Base-by-base conservation (phyloP, 768 basidiomycete genomes). In the Auricularia sp. region DNA sequence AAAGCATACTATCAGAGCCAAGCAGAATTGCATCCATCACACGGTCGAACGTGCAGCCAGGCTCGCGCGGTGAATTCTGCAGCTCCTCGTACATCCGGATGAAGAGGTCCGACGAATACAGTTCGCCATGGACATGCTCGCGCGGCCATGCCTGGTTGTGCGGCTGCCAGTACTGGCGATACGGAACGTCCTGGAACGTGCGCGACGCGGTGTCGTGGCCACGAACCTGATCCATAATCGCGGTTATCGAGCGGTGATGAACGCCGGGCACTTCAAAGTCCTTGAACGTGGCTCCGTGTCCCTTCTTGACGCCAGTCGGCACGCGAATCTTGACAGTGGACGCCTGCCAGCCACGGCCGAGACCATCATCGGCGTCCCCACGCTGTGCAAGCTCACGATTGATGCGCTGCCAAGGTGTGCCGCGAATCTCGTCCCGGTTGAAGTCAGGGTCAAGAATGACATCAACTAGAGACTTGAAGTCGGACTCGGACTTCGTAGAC, bases 1-100 rank as follows among this genome's bases (percentile, higher is more conserved):
- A 65, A 18, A 73, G 73, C 4, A 75, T 77, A 1, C 70, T 18
- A 67, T 78, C 75, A 0, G 75, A 77, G 67, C 71, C 74, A 34
- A 75, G 66, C 73, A 77, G 75, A 16, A 74, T 18, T 6, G 64
- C 69, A 29, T 66, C 64, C 56, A 75, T 62, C 2, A 62, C 61
- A 1, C 67, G 61, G 2, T 70, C 70, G 2, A 74, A 63, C 16
- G 64, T 62, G 63, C 70, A 69, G 3, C 62, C 69, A 2, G 68
- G 66, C 35, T 71, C 71, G 3, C 51, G 56, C 18, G 70, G 69
- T 6, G 67, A 68, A 21, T 65, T n/a, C 54, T 71, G 72, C 7
- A 75, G 66, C 11, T 65, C 65, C 6, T 64, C 65, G 39, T 74
- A 68, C 4, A 68, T 71, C 13, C 71, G 68, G 5, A 68, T 3